Conservation (phyloP, 192 early-diverging fungal species). For the Neocallimastix lanati region DNA sequence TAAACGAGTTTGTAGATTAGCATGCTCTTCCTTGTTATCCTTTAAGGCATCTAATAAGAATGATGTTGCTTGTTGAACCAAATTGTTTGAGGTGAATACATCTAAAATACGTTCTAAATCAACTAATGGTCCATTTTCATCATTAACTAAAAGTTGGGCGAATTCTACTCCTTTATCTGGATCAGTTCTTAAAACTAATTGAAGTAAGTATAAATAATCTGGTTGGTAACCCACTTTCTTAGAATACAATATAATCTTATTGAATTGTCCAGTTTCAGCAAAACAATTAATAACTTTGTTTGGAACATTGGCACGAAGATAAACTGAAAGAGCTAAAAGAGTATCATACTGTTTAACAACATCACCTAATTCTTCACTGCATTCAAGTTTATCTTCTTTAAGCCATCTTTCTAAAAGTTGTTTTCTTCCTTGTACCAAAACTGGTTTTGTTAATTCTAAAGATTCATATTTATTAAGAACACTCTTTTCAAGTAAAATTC, state of each 20-base stretch:
- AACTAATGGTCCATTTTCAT: slow-evolving; percentile 64
- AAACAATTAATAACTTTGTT: slow-evolving; percentile 91
- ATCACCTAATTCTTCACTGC: slow-evolving; percentile 96
- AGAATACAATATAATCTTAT: slow-evolving; percentile 90
- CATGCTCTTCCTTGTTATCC: slow-evolving; percentile 79
- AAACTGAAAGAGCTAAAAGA: slow-evolving; percentile 83
- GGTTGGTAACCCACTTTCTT: slow-evolving; percentile 84
- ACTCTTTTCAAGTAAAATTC: slow-evolving; percentile 81
- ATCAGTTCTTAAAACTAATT: slow-evolving; percentile 74
- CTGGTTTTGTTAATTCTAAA: slow-evolving; percentile 78
- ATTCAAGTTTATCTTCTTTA: slow-evolving; percentile 95
- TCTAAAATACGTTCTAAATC: slow-evolving; percentile 80
- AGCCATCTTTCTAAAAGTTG: slow-evolving; percentile 93
- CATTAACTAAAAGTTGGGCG: slow-evolving; percentile 67
- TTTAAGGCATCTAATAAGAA: slow-evolving; percentile 94
- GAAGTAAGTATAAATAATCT: slow-evolving; percentile 77
- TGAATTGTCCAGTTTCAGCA: slow-evolving; percentile 85
- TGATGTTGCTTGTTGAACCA: slow-evolving; percentile 91
- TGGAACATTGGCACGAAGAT: slow-evolving; percentile 81
- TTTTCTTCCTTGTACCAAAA: slow-evolving; percentile 75
- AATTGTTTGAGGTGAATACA: slow-evolving; percentile 75
- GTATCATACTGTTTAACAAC: slow-evolving; percentile 81
- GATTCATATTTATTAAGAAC: slow-evolving; percentile 89
- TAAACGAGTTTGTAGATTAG: slow-evolving; percentile 76
- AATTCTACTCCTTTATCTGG: slow-evolving; percentile 93